Conservation (phyloP, 2,329 filamentous ascomycete genomes). For the Pyrenochaeta sp. region DNA sequence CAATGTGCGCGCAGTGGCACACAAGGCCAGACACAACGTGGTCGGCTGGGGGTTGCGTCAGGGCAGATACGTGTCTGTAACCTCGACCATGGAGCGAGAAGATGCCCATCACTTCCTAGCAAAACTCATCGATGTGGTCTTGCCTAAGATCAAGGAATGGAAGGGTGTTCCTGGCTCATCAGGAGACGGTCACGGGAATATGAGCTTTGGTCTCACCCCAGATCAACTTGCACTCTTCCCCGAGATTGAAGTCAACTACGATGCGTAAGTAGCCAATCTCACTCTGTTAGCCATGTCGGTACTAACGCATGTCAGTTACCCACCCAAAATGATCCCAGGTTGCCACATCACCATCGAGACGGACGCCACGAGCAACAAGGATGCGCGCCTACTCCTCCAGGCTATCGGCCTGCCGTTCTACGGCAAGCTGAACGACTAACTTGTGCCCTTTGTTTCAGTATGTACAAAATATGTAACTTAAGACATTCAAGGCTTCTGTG, state of each 20-base stretch:
- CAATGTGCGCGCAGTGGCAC: slow-evolving; percentile 75
- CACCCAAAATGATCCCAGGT: slow-evolving; percentile 81
- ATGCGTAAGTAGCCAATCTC: slow-evolving; percentile 70
- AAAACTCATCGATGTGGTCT: slow-evolving; percentile 87
- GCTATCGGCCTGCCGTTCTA: slow-evolving; percentile 82
- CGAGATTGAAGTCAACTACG: slow-evolving; percentile 93
- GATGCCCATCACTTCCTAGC: slow-evolving; percentile 90
- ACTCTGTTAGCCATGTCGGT: background rate
- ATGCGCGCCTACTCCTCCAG: slow-evolving; percentile 78
- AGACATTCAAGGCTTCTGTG: slow-evolving; percentile 19
- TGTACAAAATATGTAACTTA: slow-evolving; percentile 33
- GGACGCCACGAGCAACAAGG: slow-evolving; percentile 82
- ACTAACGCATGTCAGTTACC: slow-evolving; percentile 59
- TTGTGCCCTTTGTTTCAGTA: background rate
- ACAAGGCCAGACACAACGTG: slow-evolving; percentile 74
- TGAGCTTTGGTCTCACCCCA: slow-evolving; percentile 79
- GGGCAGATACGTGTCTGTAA: slow-evolving; percentile 77
- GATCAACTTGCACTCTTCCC: slow-evolving; percentile 86
- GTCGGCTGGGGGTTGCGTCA: slow-evolving; percentile 77
- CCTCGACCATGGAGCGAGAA: slow-evolving; percentile 78
- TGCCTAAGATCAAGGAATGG: slow-evolving; percentile 98
- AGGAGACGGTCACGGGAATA: slow-evolving; percentile 88
- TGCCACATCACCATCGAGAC: slow-evolving; percentile 86
- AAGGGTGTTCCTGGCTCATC: slow-evolving; percentile 77
- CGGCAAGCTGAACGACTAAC: slow-evolving; percentile 67